Evolutionary conservation across 768 basidiomycete species (phyloP).

Genomic region (Imleria badia): DNA sequence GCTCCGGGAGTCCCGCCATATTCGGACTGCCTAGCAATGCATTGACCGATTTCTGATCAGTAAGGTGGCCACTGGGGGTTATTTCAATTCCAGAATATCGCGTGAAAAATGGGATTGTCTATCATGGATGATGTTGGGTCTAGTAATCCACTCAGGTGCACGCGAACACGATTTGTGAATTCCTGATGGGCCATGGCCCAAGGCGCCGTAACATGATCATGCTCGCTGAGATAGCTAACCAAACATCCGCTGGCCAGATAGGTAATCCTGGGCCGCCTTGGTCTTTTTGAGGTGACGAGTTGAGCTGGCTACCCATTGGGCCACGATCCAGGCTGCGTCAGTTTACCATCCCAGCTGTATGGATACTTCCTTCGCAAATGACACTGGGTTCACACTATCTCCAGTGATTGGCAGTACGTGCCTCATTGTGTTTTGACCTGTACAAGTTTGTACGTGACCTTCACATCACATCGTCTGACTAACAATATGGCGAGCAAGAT

Average conservation of each 20-base stretch:
- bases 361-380: slow-evolving; percentile 22
- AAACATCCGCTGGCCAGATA: slow-evolving; percentile 5
- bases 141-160: slow-evolving; percentile 10
- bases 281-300: slow-evolving; percentile 7
- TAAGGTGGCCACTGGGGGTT: slow-evolving; percentile 30
- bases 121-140: slow-evolving; percentile 27
- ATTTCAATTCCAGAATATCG: slow-evolving; percentile 29
- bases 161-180: slow-evolving; percentile 6
- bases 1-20: too few relatives aligned
- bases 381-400: slow-evolving; percentile 30
- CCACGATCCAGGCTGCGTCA: slow-evolving; percentile 2
- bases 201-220: slow-evolving; percentile 19
- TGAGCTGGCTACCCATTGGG: slow-evolving; percentile 14
- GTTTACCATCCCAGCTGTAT: slow-evolving; percentile 7
- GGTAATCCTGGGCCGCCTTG: slow-evolving; percentile 5
- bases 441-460: too few relatives aligned
- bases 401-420: too few relatives aligned
- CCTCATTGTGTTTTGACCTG: too few relatives aligned
- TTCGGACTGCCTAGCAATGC: too few relatives aligned
- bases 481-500: too few relatives aligned
- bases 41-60: slow-evolving; percentile 33
- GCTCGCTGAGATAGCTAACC: slow-evolving; percentile 18
- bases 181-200: slow-evolving; percentile 14
- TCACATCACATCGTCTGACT: too few relatives aligned
- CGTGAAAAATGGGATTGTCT: slow-evolving; percentile 33